Evolutionary conservation across 768 basidiomycete species (phyloP).

Genomic region (Trametes coccinea): DNA sequence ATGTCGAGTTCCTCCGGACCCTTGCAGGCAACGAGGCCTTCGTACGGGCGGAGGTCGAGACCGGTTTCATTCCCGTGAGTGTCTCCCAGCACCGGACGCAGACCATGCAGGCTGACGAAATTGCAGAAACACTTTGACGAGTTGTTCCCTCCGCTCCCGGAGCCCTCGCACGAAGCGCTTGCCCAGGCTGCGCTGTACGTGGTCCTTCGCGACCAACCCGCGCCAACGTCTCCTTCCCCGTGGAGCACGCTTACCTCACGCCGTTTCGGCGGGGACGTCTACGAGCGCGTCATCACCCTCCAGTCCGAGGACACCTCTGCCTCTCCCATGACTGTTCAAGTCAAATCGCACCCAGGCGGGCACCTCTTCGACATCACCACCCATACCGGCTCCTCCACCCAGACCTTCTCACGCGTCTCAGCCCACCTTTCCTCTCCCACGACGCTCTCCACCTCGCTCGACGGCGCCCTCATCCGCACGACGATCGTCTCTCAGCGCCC

Average conservation of each 20-base stretch:
- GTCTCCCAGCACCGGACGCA: background rate
- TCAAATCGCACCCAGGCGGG: constrained; percentile 28
- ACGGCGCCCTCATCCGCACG: constrained; percentile 49
- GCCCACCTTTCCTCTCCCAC: constrained; percentile 59
- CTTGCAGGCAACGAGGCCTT: constrained; percentile 81
- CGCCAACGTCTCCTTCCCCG: constrained; percentile 45
- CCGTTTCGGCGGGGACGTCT: constrained; percentile 75
- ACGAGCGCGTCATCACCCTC: constrained; percentile 62
- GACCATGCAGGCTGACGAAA: background rate
- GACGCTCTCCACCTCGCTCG: constrained; percentile 54
- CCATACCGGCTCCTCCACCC: constrained; percentile 33
- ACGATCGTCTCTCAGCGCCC: constrained; percentile 76
- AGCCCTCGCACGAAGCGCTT: constrained; percentile 62
- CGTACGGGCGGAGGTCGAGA: constrained; percentile 79
- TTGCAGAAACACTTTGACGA: constrained; percentile 77
- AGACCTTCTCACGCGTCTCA: constrained; percentile 49
- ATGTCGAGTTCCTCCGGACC: constrained; percentile 81
- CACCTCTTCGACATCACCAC: constrained; percentile 49
- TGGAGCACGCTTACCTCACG: constrained; percentile 73
- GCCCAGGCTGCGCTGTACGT: constrained; percentile 82
- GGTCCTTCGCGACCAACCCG: constrained; percentile 59
- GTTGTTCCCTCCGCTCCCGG: constrained; percentile 68
- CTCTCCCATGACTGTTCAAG: constrained; percentile 43
- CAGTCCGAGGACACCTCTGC: constrained; percentile 53
- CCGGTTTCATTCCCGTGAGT: constrained; percentile 84